Percentiles rank a stretch among this genome's conserved stretches.
phyloP scores from a whole-genome alignment of 768 basidiomycete genomes.

The Asterophora parasitica region DNA sequence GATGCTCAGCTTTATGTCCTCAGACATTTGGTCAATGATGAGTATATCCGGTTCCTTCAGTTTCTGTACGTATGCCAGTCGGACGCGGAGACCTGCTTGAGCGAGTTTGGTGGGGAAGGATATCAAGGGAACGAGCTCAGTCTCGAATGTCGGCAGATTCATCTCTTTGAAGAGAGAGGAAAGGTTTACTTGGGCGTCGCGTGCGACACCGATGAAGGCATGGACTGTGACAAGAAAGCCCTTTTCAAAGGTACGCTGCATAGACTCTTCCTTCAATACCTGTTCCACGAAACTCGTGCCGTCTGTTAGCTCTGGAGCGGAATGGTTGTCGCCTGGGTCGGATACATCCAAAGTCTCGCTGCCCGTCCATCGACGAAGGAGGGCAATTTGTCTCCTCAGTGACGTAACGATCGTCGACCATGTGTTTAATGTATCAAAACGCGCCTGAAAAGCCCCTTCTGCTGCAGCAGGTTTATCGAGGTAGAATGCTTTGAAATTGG shows the following conservation, averaged over 20 bases:
- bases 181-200: conserved; percentile 81
- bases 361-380: conserved; percentile 91
- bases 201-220: conserved; percentile 78
- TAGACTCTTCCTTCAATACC: conserved; percentile 92
- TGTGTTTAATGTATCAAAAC: conserved; percentile 83
- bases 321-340: conserved; percentile 42
- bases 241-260: conserved; percentile 91
- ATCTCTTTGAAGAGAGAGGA: conserved; percentile 74
- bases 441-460: conserved; percentile 65
- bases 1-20: conserved; percentile 87
- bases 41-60: conserved; percentile 84
- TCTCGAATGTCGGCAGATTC: conserved; percentile 88
- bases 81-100: conserved; percentile 84
- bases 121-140: conserved; percentile 84
- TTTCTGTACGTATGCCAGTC: conserved; percentile 84
- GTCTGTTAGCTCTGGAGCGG: conserved; percentile 47
- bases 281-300: conserved; percentile 90
- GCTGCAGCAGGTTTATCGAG: conserved; percentile 71
- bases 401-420: conserved; percentile 88
- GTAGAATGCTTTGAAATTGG: conserved; percentile 74
- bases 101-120: conserved; percentile 96
- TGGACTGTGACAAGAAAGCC: conserved; percentile 86
- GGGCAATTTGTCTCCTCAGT: conserved; percentile 75
- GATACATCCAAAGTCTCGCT: conserved; percentile 88
- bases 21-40: conserved; percentile 91